Evolutionary conservation across 2,329 filamentous ascomycete species (phyloP), one percentile per base, ranked within the genome.

Genomic region (Aspergillus amoenus): DNA sequence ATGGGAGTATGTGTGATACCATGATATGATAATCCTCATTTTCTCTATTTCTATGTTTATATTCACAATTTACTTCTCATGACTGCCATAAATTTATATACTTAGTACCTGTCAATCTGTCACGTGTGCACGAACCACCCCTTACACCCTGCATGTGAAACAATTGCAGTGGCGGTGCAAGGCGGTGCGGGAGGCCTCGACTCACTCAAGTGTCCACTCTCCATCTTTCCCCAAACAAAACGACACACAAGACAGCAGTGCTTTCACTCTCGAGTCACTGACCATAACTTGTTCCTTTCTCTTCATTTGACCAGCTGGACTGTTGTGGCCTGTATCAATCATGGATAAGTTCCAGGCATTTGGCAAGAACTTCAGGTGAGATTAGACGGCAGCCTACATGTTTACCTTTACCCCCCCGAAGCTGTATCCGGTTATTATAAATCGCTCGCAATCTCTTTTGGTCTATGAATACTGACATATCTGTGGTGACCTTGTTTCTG

Each of bases 271-370:
- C 30, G 37, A 46, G 6, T 42, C 45, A 24, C 22, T 37, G 21
- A 9, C 34, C 42, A 18, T 44, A 58, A 46, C 49, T 30, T 17
- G 15, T 27, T 42, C 44, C 21, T 49, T 27, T 18, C 42, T 39
- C 12, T 30, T 18, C 12, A 44, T 30, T 45, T 4, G 22, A 45
- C 24, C 37, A 55, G 44, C 40, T 43, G 43, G 46, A 58, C 34
- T 49, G 54, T 54, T 22, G 50, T 55, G 41, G 52, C 8, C 30
- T 37, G 8, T 55, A 68, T 62, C 62, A 89, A 68, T 59, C 63
- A 90, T 90, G 87, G 86, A 89, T 72, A 88, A 88, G 74, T 80
- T 90, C 64, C 81, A 84, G 70, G 84, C 84, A 60, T 88, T 89
- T 70, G 85, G 87, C 69, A 89, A 89, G 81, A 88, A 84, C 76